Evolutionary conservation across 495 filamentous ascomycete species (phyloP).

Genomic region (Penicillium crystallinum): DNA sequence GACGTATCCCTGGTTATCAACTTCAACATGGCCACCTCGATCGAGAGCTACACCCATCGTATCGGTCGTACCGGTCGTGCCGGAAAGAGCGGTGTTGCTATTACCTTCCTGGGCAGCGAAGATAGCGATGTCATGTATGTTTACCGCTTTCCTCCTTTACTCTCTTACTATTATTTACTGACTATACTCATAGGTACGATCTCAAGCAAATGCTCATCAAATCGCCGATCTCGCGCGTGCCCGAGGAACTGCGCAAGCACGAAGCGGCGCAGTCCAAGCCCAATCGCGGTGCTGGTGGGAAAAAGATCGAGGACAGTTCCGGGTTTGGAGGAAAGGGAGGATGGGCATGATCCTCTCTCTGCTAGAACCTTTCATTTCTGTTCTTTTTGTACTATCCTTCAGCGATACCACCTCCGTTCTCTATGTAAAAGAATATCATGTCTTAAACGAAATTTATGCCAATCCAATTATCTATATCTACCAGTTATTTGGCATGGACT

Average conservation of each 20-base stretch:
- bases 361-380: too few species aligned
- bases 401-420: neutral
- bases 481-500: too few species aligned
- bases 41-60: constrained; percentile 96
- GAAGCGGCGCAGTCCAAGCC: constrained; percentile 88
- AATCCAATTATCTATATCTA: too few species aligned
- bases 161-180: neutral
- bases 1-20: constrained; percentile 94
- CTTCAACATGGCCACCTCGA: constrained; percentile 96
- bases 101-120: constrained; percentile 93
- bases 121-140: constrained; percentile 87
- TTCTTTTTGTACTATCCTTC: neutral
- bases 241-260: constrained; percentile 89
- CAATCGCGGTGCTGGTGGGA: constrained; percentile 47
- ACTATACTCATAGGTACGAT: constrained; percentile 55
- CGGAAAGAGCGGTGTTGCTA: constrained; percentile 93
- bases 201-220: constrained; percentile 95
- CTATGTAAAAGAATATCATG: neutral
- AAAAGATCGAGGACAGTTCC: constrained; percentile 59
- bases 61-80: constrained; percentile 97
- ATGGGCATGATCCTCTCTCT: constrained; percentile 24
- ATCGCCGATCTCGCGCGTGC: constrained; percentile 81
- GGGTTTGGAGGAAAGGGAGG: constrained; percentile 58
- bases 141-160: neutral
- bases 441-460: neutral